Conservation (phyloP, 139 green algal genomes). For the Chlamydomonas sp. region DNA sequence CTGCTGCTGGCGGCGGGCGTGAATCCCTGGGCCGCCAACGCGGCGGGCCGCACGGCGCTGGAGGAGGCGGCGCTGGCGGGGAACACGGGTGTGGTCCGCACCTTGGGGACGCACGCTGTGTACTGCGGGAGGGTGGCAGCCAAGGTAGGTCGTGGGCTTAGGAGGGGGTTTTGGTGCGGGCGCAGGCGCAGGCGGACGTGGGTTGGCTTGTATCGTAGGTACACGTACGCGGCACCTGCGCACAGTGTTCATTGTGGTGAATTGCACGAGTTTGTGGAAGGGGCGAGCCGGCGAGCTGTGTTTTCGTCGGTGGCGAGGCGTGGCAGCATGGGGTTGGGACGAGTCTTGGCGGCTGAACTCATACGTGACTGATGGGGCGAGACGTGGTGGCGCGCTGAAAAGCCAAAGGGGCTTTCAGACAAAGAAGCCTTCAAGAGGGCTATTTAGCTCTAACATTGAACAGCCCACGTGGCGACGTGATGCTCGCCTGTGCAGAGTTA, state of each 20-base stretch:
- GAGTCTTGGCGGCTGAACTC: too few species aligned
- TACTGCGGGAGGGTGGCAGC: not conserved
- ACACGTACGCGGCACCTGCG: too few species aligned
- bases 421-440: too few species aligned
- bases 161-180: not conserved
- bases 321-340: not conserved
- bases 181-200: too few species aligned
- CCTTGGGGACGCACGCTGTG: conserved; percentile 7
- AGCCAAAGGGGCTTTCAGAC: too few species aligned
- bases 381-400: too few species aligned
- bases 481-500: not conserved
- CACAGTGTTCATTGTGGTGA: too few species aligned
- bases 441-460: too few species aligned
- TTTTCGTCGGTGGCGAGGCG: not conserved
- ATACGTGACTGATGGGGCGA: too few species aligned
- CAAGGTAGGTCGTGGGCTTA: conserved; percentile 1
- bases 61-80: conserved; percentile 25
- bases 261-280: too few species aligned
- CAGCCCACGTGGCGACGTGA: not conserved
- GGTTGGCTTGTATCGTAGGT: too few species aligned
- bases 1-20: conserved; percentile 21
- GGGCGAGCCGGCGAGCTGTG: too few species aligned
- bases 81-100: conserved; percentile 11
- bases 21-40: conserved; percentile 19
- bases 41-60: conserved; percentile 8